Base-by-base conservation (phyloP, 139 green algal genomes). In the Gonium pectorale region DNA sequence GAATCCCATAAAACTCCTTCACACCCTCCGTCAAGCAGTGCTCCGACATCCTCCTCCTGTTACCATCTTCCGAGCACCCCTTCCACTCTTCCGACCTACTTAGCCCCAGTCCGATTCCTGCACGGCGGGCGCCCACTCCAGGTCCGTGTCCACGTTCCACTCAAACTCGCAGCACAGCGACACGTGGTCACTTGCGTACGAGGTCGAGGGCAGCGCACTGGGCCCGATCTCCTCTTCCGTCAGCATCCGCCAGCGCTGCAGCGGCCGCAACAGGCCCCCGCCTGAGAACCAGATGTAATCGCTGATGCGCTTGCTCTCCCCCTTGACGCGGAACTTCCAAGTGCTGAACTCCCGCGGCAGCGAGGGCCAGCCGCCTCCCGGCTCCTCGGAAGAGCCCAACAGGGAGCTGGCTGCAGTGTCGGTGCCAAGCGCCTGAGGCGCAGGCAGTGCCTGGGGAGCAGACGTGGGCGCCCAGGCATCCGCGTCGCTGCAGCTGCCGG, bases 271-370 rank as follows among this genome's bases (percentile, higher is more conserved):
- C 67, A 27, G 44, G 33, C 79, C 72, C 31, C 52, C 9, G 11
- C 52, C 49, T 15, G 63, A 87, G 80, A 86, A 93, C 86, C 86
- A 95, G 44, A 95, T 90, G 88, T 93, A 92, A 81, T 95, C 92
- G 35, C 89, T 91, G 59, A 89, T 91, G 22, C 92, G 82, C 79
- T 89, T 89, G 9, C 79, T 85, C 49, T 86, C 87, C 7, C 88
- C 90, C 19, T 72, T 72, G 4, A 68, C 46, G 2, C 79, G 64
- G 69, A 92, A 92, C 80, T 92, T 92, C 91, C 91, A 94, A 0
- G 91, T 94, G 26, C 84, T 92, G 52, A 94, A 92, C 72, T 90
- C 85, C 37, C 8, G 22, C 43, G n/a, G n/a, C n/a, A n/a, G n/a
- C n/a, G n/a, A n/a, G n/a, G n/a, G n/a, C n/a, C n/a, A n/a, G n/a